Base-by-base conservation (phyloP, 2,329 filamentous ascomycete genomes). In the Clarireedia homoeocarpa region DNA sequence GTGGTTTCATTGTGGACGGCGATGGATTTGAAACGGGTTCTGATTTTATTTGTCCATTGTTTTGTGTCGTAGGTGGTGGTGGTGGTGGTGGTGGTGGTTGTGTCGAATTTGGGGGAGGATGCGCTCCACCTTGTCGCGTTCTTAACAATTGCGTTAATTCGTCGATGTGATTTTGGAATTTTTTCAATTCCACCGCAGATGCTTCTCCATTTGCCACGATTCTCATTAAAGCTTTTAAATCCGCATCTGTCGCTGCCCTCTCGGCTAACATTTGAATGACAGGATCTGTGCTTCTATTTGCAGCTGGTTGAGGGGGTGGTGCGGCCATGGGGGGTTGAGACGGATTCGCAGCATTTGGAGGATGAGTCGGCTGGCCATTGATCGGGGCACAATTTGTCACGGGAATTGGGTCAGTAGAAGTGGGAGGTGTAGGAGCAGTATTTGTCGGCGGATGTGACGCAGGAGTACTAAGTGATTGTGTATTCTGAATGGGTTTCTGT, bases 211-310 rank as follows among this genome's bases (percentile, higher is more conserved):
- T 83, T 0, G 89, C 89, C 0, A 94, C 89, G 53, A 88, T 82
- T 69, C 89, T 89, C 89, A 94, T 94, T 0, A 94, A 75, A 38
- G 86, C 83, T 56, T 90, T 85, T 9, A 94, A 74, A 55, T 86
- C 78, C 0, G 83, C 79, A 66, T 94, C 86, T 26, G 81, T 83
- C 0, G 86, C 87, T 6, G 89, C 89, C 61, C 83, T 82, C 64
- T 89, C 85, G 0, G 89, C 89, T 26, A 94, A 74, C 61, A 88
- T 83, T 51, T 90, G 85, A 55, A 94, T 92, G 45, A 94, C 89
- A 0, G 88, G 88, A 66, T 92, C 89, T n/a, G 78, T 73, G 24
- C 74, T 72, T 27, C 72, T 71, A 9, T 67, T 61, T 20, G 61
- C 53, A 17, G 61, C 47, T n/a, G 62, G 57, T 10, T 57, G 46